phyloP scores from a whole-genome alignment of 306 rosid genomes.

The Sicyos baderoa region DNA sequence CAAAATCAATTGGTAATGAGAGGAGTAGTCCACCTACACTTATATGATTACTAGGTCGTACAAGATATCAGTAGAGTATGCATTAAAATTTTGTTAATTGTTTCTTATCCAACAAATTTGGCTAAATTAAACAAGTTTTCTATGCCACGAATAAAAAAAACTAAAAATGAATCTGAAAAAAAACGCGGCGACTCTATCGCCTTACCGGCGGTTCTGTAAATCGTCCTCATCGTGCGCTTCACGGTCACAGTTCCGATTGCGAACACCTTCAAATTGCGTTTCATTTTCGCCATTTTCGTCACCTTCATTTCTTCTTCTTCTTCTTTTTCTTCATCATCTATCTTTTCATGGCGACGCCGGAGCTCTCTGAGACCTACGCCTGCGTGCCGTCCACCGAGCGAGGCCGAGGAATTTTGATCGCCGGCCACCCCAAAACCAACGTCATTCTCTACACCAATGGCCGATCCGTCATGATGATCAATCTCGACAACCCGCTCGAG shows the following conservation, averaged over 20 bases:
- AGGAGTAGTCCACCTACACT: too few relatives aligned
- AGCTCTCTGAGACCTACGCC: conserved; percentile 67
- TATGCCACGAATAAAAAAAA: too few relatives aligned
- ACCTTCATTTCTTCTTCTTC: neutral
- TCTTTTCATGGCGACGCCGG: conserved; percentile 30
- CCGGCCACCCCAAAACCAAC: conserved; percentile 74
- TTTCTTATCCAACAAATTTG: too few relatives aligned
- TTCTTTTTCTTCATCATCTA: neutral
- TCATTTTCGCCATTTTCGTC: neutral
- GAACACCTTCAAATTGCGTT: neutral
- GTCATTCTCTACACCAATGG: conserved; percentile 60
- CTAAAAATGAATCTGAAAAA: too few relatives aligned
- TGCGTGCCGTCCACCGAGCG: conserved; percentile 79
- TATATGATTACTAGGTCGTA: too few relatives aligned
- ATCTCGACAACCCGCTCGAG: conserved; percentile 66
- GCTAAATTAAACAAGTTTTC: too few relatives aligned
- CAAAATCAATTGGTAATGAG: too few relatives aligned
- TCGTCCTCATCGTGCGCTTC: conserved; percentile 7
- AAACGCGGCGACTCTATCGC: conserved; percentile 6
- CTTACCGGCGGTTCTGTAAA: conserved; percentile 12
- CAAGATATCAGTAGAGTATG: too few relatives aligned
- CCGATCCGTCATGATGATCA: conserved; percentile 72
- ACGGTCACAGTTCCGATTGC: conserved; percentile 12
- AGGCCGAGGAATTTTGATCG: conserved; percentile 85
- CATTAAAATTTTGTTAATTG: too few relatives aligned